These are phyloP conservation scores for Conticribra guillardii DNA, from an alignment of 108 stramenopile genomes.

Conservation along the genomic window DNA sequence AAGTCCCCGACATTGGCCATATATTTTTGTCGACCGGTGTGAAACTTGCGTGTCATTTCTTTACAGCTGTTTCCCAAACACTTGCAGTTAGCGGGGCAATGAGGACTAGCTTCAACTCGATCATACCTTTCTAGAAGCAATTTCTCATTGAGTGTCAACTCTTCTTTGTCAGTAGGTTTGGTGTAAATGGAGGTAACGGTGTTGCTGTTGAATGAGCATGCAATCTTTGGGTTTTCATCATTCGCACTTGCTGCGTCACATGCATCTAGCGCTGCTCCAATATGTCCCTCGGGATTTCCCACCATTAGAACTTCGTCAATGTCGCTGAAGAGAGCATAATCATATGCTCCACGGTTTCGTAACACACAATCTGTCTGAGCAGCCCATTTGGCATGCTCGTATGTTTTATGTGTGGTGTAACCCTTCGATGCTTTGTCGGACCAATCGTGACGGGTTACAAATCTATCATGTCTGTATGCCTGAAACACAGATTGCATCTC, in stretches of 20 bases:
- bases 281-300: slow-evolving; percentile 19
- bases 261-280: slow-evolving; percentile 29
- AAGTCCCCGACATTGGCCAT: slow-evolving; percentile 39
- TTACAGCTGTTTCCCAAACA: slow-evolving; percentile 28
- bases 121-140: slow-evolving; percentile 45
- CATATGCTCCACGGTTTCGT: slow-evolving; percentile 30
- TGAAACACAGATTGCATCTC: slow-evolving; percentile 34
- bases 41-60: slow-evolving; percentile 30
- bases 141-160: slow-evolving; percentile 37
- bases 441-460: slow-evolving; percentile 52
- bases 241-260: slow-evolving; percentile 33
- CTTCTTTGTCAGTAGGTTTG: slow-evolving; percentile 34
- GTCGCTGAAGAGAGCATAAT: slow-evolving; percentile 52
- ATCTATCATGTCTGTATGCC: slow-evolving; percentile 33
- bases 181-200: slow-evolving; percentile 50
- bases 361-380: slow-evolving; percentile 49
- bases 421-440: slow-evolving; percentile 40
- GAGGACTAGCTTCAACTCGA: slow-evolving; percentile 28
- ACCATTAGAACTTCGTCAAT: slow-evolving; percentile 47
- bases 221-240: slow-evolving; percentile 26
- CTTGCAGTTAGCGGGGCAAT: slow-evolving; percentile 40
- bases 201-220: slow-evolving; percentile 50
- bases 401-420: slow-evolving; percentile 45
- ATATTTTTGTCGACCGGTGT: slow-evolving; percentile 50
- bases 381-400: slow-evolving; percentile 57